These are phyloP conservation scores for Talaromyces ruber DNA, from an alignment of 495 filamentous ascomycete genomes.

Conservation along the genomic window DNA sequence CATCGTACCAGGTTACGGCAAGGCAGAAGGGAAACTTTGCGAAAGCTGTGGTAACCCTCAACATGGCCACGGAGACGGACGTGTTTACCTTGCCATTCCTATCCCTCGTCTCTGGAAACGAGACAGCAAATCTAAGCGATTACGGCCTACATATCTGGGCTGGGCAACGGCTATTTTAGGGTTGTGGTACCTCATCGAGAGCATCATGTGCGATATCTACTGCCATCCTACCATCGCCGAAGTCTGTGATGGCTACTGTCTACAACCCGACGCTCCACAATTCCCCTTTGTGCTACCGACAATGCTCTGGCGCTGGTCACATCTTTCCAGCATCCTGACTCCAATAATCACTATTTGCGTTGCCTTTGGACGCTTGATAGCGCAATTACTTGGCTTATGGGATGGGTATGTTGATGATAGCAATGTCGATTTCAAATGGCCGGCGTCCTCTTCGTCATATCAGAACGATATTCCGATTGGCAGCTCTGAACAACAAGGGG, in stretches of 20 bases:
- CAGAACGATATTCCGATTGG: neutral
- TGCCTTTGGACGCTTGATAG: conserved; percentile 22
- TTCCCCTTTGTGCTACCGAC: conserved; percentile 39
- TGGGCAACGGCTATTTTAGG: conserved; percentile 36
- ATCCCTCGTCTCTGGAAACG: conserved; percentile 51
- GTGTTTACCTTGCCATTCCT: conserved; percentile 36
- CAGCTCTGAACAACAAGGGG: neutral
- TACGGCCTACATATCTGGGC: conserved; percentile 49
- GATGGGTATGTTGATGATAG: conserved; percentile 36
- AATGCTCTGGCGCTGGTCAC: conserved; percentile 39
- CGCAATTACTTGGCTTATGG: conserved; percentile 31
- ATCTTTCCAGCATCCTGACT: conserved; percentile 20
- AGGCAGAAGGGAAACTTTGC: conserved; percentile 15
- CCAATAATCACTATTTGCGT: conserved; percentile 25
- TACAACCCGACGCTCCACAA: conserved; percentile 33
- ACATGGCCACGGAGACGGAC: conserved; percentile 12
- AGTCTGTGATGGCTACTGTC: conserved; percentile 35
- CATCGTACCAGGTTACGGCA: conserved; percentile 35
- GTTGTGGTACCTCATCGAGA: conserved; percentile 52
- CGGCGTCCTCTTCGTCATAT: neutral
- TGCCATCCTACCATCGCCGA: conserved; percentile 46
- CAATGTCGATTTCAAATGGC: neutral
- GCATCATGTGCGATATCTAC: conserved; percentile 51
- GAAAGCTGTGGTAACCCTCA: conserved; percentile 15
- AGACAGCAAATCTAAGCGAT: conserved; percentile 28